Evolutionary conservation across 2,329 filamentous ascomycete genomes (phyloP), one percentile per base, ranked within the genome.

Genomic region (Venturia oleaginea): DNA sequence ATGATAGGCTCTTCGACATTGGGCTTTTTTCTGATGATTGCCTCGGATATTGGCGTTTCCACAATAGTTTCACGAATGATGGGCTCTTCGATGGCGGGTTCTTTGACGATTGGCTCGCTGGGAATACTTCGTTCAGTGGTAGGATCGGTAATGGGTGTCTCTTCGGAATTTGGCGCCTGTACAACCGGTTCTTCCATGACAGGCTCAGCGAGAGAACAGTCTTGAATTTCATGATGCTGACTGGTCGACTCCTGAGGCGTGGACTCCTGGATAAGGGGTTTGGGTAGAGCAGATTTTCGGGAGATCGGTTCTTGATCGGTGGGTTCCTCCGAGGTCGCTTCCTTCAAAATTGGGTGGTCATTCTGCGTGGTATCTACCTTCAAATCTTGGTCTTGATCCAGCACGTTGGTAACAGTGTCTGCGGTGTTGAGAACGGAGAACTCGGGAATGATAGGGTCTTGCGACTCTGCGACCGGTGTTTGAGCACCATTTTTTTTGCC

Each of bases 401-500:
- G n/a, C n/a, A 48, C 43, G n/a, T 24, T 15, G 17, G 40, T 42
- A 15, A 46, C 42, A 22, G 42, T 51, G 46, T 51, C 24, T 11
- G 11, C 22, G 24, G n/a, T 51, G 40, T 43, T 17, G 40, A 17
- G 40, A 5, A n/a, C n/a, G 30, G 27, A 13, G 37, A 27, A 22
- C 46, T 51, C 46, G 24, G 11, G 8, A 51, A 17, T 51, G 46
- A 27, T 27, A 4, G 24, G 30, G 27, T 42, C 24, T 51, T 27
- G 46, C 27, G 46, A 13, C 46, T 51, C 22, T 27, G 22, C 46
- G 22, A 11, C 22, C 11, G 46, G 46, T 2, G 40, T 43, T n/a
- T 43, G 40, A 43, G 15, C 40, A 42, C 38, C 38, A 43, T 17
- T 43, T 19, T 72, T 72, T 61, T 71, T 72, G 24, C 68, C 68